These are phyloP conservation scores for Pluteus cervinus DNA, from an alignment of 768 basidiomycete genomes.

Conservation along the genomic window DNA sequence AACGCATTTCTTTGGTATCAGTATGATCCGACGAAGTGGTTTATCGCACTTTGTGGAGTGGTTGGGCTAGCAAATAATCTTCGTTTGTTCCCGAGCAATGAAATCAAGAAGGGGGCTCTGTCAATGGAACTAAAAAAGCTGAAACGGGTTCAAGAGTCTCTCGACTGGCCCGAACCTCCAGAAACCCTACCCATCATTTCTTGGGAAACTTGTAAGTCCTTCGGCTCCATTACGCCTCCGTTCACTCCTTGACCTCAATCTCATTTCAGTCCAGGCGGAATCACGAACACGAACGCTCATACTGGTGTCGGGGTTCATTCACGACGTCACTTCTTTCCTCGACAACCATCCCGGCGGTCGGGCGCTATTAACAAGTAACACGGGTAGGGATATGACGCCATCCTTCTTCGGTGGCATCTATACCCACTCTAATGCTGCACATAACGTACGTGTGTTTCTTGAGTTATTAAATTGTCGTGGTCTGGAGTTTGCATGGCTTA, in stretches of 20 bases:
- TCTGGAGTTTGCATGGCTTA: slow-evolving; percentile 1
- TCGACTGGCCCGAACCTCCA: slow-evolving; percentile 53
- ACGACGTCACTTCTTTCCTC: slow-evolving; percentile 70
- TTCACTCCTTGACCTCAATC: slow-evolving; percentile 1
- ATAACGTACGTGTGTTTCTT: slow-evolving; percentile 52
- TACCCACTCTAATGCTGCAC: slow-evolving; percentile 78
- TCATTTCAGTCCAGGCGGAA: slow-evolving; percentile 53
- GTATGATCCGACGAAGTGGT: slow-evolving; percentile 95
- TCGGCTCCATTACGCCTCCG: slow-evolving; percentile 2
- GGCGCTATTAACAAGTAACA: slow-evolving; percentile 44
- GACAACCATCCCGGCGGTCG: slow-evolving; percentile 80
- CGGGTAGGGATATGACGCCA: slow-evolving; percentile 81
- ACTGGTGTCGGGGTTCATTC: slow-evolving; percentile 81
- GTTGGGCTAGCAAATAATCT: slow-evolving; percentile 77
- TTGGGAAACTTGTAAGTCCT: slow-evolving; percentile 73
- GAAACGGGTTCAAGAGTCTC: slow-evolving; percentile 52
- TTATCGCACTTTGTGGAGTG: slow-evolving; percentile 61
- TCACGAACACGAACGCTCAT: slow-evolving; percentile 60
- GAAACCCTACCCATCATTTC: slow-evolving; percentile 67
- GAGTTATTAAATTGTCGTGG: not conserved
- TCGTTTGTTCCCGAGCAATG: slow-evolving; percentile 82
- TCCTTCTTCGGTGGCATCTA: slow-evolving; percentile 85
- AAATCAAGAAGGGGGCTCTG: slow-evolving; percentile 75
- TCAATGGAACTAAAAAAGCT: slow-evolving; percentile 81
- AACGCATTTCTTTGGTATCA: slow-evolving; percentile 80